These are phyloP conservation scores for Nicotiana knightiana DNA, from an alignment of 257 asterid species.

Conservation along the genomic window DNA sequence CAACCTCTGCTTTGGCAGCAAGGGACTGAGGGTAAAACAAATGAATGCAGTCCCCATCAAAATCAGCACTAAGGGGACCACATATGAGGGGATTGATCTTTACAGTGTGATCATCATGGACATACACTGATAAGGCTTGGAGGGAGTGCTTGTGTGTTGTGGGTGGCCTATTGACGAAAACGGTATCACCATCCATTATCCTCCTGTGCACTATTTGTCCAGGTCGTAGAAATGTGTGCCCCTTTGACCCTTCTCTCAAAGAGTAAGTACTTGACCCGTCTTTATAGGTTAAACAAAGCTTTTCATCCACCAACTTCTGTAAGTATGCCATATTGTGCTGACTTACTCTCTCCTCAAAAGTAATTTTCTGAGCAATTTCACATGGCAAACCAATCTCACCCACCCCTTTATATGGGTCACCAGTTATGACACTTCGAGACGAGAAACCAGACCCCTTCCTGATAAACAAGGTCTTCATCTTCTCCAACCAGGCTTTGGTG, in stretches of 20 bases:
- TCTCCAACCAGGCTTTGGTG: conserved; percentile 95
- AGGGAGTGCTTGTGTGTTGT: conserved; percentile 96
- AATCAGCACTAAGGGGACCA: conserved; percentile 94
- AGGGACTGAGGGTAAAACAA: conserved; percentile 91
- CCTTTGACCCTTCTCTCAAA: conserved; percentile 87
- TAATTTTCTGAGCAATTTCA: conserved; percentile 86
- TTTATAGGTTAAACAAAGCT: conserved; percentile 68
- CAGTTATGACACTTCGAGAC: conserved; percentile 93
- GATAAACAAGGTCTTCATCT: conserved; percentile 91
- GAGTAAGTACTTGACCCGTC: conserved; percentile 80
- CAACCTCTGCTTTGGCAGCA: conserved; percentile 91
- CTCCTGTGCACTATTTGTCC: conserved; percentile 92
- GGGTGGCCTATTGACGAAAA: conserved; percentile 91
- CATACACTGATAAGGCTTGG: conserved; percentile 76
- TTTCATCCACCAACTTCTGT: conserved; percentile 86
- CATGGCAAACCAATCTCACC: conserved; percentile 85
- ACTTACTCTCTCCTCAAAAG: conserved; percentile 84
- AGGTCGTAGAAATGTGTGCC: conserved; percentile 81
- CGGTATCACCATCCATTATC: conserved; percentile 93
- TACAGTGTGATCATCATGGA: conserved; percentile 87
- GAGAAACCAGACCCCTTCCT: conserved; percentile 99
- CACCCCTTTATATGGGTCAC: conserved; percentile 88
- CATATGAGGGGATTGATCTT: conserved; percentile 94
- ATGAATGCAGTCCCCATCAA: conserved; percentile 93
- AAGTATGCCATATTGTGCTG: conserved; percentile 65